Evolutionary conservation across 257 asterid genomes (phyloP).

Genomic region (Forsythia suspensa): DNA sequence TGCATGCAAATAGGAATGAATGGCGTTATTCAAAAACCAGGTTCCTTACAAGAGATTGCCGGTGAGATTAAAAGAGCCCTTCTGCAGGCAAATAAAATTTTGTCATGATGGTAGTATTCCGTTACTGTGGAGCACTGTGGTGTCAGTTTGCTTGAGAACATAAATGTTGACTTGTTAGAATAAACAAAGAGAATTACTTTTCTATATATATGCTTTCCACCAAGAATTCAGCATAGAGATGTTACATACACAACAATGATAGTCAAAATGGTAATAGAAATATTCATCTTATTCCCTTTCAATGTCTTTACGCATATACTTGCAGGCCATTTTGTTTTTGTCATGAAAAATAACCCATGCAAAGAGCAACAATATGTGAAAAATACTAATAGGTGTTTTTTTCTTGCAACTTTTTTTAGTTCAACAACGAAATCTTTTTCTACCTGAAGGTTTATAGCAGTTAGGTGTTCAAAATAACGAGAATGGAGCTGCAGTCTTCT

Average conservation of each 20-base stretch:
- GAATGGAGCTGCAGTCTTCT: neutral
- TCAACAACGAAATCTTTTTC: neutral
- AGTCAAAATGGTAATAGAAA: slow-evolving; percentile 40
- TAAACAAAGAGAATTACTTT: slow-evolving; percentile 17
- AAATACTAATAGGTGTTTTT: neutral
- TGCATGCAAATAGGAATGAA: slow-evolving; percentile 74
- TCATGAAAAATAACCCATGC: neutral
- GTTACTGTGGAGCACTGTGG: neutral
- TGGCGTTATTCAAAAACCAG: slow-evolving; percentile 75
- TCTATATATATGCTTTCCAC: slow-evolving; percentile 21
- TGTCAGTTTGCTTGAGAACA: neutral
- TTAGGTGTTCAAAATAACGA: neutral
- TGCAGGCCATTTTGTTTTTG: neutral
- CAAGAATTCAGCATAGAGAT: slow-evolving; percentile 35
- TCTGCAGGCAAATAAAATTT: slow-evolving; percentile 48
- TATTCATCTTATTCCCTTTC: slow-evolving; percentile 26
- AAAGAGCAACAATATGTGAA: neutral
- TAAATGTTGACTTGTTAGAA: slow-evolving; percentile 21
- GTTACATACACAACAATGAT: slow-evolving; percentile 44
- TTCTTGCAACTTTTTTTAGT: neutral
- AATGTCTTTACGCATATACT: neutral
- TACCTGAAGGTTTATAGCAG: neutral
- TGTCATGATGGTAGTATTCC: slow-evolving; percentile 19
- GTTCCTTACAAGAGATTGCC: slow-evolving; percentile 60
- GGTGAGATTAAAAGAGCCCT: slow-evolving; percentile 62